Conservation (phyloP, 768 basidiomycete species). For the Tulasnella sp. region DNA sequence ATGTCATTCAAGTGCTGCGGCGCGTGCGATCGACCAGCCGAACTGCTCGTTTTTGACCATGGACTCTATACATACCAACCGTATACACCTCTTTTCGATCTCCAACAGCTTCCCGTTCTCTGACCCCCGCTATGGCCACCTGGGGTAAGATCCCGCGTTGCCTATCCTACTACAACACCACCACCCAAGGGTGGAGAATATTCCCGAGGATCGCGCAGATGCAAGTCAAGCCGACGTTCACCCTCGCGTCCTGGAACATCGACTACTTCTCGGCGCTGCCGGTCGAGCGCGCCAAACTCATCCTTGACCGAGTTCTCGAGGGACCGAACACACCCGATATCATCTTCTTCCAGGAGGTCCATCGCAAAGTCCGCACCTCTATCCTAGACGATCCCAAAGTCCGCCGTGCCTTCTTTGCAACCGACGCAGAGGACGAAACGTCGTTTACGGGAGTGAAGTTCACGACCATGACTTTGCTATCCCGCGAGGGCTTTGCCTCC, state of each 20-base stretch:
- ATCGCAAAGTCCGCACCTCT: conserved; percentile 24
- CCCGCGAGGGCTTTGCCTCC: conserved; percentile 27
- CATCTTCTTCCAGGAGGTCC: conserved; percentile 33
- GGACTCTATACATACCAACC: no score
- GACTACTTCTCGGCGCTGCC: conserved; percentile 27
- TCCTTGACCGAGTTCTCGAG: conserved; percentile 23
- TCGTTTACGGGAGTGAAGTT: conserved; percentile 28
- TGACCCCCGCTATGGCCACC: no score
- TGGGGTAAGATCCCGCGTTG: no score
- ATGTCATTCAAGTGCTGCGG: no score
- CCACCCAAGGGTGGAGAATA: no score
- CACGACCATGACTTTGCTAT: conserved; percentile 27
- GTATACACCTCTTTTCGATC: no score
- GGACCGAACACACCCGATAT: conserved; percentile 28
- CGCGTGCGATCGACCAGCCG: no score
- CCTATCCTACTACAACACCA: no score
- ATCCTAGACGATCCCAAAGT: conserved; percentile 29
- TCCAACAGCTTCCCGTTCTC: no score
- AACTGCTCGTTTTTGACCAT: no score
- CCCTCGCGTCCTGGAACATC: conserved; percentile 31
- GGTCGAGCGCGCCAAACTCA: conserved; percentile 28
- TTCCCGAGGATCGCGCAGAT: no score
- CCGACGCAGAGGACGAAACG: conserved; percentile 31
- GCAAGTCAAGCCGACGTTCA: no score
- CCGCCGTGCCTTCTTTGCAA: conserved; percentile 27